Base-by-base conservation (phyloP, 768 basidiomycete species). In the Rickenella mellea region DNA sequence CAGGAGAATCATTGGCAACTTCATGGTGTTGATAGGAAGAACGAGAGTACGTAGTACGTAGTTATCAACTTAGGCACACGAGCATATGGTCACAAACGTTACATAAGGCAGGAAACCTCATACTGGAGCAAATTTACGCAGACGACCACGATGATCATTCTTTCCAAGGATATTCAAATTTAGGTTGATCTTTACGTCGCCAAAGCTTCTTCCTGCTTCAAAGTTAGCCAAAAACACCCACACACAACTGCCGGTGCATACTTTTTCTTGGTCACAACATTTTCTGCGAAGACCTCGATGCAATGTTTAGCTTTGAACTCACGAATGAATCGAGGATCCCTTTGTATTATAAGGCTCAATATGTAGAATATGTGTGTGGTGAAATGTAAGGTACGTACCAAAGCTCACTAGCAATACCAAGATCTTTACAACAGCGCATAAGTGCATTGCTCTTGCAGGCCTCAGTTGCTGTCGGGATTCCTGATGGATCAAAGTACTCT, bases 391-490 rank as follows among this genome's bases (percentile, higher is more conserved):
- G 6, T n/a, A 48, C 73, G 47, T 50, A 91, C 92, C 94, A 97
- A 19, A 98, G 78, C 63, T 97, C 94, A 59, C 90, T 92, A 0
- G 94, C 94, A 51, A 98, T 73, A 9, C 94, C 94, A 29, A 98
- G 66, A 56, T 98, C 94, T 57, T 98, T 98, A 66, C 89, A 92
- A 60, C 94, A 97, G 25, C 94, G 71, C 93, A 97, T 96, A 24
- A 98, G 68, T 1, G 94, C 94, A 49, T 98, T 98, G 56, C 87
- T 90, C 63, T 97, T 98, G 66, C 85, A 89, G 0, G 83, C 90
- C 59, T 98, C 94, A 0, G 85, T 87, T 0, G 94, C 94, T 0
- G 94, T 98, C 2, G 94, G 77, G 39, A 98, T 79, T 11, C 91
- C 90, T 1, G 74, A 72, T 6, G 86, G 82, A 54, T 93, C 91